These are phyloP conservation scores for Stachybotrys chartarum DNA, from an alignment of 2,329 filamentous ascomycete genomes.

Conservation along the genomic window DNA sequence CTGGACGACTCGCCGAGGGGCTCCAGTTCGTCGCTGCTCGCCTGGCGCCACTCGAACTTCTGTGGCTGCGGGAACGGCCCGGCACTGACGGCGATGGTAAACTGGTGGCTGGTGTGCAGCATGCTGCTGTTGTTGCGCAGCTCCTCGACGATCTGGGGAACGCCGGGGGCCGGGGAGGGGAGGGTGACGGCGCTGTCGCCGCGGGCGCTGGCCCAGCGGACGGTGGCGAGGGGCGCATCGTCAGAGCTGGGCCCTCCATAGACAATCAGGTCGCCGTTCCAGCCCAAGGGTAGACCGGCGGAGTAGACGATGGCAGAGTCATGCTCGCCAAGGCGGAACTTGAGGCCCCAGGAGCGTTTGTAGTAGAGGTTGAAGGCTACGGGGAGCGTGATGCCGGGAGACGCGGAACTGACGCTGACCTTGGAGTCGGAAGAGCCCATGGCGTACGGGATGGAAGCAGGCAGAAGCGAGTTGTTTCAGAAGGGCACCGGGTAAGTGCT, in stretches of 20 bases:
- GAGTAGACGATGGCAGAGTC: conserved; percentile 2
- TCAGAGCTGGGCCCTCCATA: conserved; percentile 6
- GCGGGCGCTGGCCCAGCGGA: conserved; percentile 1
- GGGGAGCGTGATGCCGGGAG: conserved; percentile 2
- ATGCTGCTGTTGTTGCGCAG: conserved; percentile 4
- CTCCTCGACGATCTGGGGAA: conserved; percentile 3
- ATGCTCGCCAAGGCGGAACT: conserved; percentile 6
- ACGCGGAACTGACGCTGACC: conserved; percentile 1
- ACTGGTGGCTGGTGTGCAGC: conserved; percentile 11
- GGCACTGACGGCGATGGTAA: conserved; percentile 21
- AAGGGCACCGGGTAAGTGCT: too few species aligned
- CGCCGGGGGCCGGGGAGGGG: conserved; percentile 5
- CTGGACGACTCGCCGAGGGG: conserved; percentile 19
- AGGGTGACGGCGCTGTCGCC: conserved; percentile 7
- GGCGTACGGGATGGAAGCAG: neutral
- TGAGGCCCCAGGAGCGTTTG: conserved; percentile 2
- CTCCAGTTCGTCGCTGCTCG: conserved; percentile 24
- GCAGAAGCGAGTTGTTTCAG: neutral
- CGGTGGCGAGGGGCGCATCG: conserved; percentile 2
- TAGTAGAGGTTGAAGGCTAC: conserved; percentile 6
- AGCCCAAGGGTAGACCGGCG: conserved; percentile 4
- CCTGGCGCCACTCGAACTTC: conserved; percentile 36
- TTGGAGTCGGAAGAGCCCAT: conserved; percentile 11
- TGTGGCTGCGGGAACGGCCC: conserved; percentile 24
- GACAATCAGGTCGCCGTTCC: conserved; percentile 7